A percentile compares a stretch with the other conserved stretches of the same genome.
phyloP scores from a whole-genome alignment of 257 asterid genomes.

The Echium plantagineum region DNA sequence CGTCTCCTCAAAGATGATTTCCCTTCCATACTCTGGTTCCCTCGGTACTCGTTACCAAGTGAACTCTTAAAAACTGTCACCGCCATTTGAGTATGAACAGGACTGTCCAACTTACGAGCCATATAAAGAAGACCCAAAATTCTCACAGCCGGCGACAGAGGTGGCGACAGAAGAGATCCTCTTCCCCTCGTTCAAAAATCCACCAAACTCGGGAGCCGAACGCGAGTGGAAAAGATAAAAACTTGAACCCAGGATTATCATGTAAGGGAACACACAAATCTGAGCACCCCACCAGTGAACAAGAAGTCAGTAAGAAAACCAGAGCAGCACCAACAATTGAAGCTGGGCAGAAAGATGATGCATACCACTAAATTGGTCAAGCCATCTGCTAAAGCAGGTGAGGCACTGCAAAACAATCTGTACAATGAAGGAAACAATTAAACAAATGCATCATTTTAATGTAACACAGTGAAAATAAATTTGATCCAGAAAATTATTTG shows the following conservation, averaged over 20 bases:
- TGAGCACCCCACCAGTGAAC: constrained; percentile 7
- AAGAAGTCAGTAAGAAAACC: constrained; percentile 6
- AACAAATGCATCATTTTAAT: background rate
- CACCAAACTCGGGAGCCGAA: constrained; percentile 50
- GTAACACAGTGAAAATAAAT: too few species aligned
- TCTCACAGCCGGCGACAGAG: constrained; percentile 50
- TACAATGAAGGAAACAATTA: background rate
- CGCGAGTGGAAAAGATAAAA: constrained; percentile 18
- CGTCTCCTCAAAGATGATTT: constrained; percentile 51
- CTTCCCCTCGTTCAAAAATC: constrained; percentile 32
- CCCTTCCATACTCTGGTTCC: constrained; percentile 58
- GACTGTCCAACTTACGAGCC: constrained; percentile 79
- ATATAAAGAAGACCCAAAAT: constrained; percentile 27
- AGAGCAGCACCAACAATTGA: constrained; percentile 2
- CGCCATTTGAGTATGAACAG: constrained; percentile 96
- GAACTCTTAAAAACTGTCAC: constrained; percentile 72
- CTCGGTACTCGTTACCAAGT: constrained; percentile 58
- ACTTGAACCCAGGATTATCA: constrained; percentile 27
- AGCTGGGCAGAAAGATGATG: background rate
- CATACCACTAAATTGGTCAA: constrained; percentile 24
- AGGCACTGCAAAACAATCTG: constrained; percentile 28
- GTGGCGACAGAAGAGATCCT: constrained; percentile 44
- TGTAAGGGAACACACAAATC: constrained; percentile 30
- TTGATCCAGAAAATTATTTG: background rate
- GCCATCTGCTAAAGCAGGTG: constrained; percentile 36